Evolutionary conservation across 1,284 basidiomycete species (phyloP).

Genomic region (Fomitopsis betulina): DNA sequence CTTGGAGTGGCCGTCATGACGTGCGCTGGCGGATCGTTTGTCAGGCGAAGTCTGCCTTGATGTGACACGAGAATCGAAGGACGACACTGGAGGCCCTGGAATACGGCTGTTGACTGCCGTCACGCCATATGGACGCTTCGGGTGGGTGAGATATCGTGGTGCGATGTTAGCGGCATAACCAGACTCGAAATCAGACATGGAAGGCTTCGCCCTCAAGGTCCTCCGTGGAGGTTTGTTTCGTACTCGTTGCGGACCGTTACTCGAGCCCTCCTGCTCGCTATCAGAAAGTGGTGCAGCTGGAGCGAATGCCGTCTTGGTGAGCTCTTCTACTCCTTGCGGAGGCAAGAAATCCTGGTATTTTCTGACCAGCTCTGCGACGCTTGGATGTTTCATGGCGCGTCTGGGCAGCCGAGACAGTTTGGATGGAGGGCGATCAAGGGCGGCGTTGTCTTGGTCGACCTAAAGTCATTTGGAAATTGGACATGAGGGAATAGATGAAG

Average conservation of each 20-base stretch:
- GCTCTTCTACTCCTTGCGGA: slow-evolving; percentile 63
- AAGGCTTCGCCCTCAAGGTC: slow-evolving; percentile 47
- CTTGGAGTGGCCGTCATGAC: slow-evolving; percentile 32
- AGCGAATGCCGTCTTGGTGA: slow-evolving; percentile 62
- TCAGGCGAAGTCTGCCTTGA: slow-evolving; percentile 72
- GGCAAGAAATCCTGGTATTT: slow-evolving; percentile 78
- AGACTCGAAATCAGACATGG: slow-evolving; percentile 82
- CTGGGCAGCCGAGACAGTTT: slow-evolving; percentile 69
- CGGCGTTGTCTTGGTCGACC: slow-evolving; percentile 2
- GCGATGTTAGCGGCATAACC: slow-evolving; percentile 88
- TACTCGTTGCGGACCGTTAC: slow-evolving; percentile 31
- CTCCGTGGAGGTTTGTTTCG: slow-evolving; percentile 47
- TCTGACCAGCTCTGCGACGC: slow-evolving; percentile 82
- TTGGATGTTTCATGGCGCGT: slow-evolving; percentile 50
- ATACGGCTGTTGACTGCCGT: slow-evolving; percentile 40
- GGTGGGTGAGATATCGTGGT: slow-evolving; percentile 57
- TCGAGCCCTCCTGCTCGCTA: slow-evolving; percentile 63
- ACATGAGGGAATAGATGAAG: not conserved
- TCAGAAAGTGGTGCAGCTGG: slow-evolving; percentile 57
- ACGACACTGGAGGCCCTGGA: slow-evolving; percentile 39
- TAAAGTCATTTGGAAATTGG: not conserved
- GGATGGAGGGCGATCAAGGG: slow-evolving; percentile 3
- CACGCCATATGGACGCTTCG: slow-evolving; percentile 38
- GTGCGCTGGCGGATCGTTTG: slow-evolving; percentile 42
- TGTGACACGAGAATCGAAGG: slow-evolving; percentile 51